Conservation (phyloP, 2,329 filamentous ascomycete species). For the Colletotrichum endophyticum region DNA sequence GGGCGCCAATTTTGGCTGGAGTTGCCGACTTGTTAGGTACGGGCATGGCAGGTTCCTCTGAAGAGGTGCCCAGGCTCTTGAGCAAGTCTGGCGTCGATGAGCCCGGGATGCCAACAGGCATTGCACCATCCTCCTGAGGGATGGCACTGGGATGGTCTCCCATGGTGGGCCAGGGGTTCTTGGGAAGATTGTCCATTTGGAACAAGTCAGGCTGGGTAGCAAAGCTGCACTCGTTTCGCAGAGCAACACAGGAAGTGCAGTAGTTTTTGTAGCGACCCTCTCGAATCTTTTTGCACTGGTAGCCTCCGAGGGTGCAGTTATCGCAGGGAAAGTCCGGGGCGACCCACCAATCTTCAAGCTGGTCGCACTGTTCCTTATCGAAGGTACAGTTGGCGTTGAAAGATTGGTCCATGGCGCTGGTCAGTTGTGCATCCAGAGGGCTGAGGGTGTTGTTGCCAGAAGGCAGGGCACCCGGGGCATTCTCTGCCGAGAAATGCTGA, state of each 20-base stretch:
- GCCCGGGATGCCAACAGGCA: constrained; percentile 20
- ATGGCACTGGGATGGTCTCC: constrained; percentile 31
- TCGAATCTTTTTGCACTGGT: constrained; percentile 64
- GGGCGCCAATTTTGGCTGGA: constrained; percentile 69
- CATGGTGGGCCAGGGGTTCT: constrained; percentile 25
- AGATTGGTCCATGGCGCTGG: not conserved
- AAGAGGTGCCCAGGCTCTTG: constrained; percentile 19
- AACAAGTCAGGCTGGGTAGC: constrained; percentile 26
- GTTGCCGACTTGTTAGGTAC: constrained; percentile 29
- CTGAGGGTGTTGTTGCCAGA: not conserved
- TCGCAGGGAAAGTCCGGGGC: constrained; percentile 53
- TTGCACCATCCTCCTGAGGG: constrained; percentile 36
- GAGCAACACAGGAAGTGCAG: constrained; percentile 67
- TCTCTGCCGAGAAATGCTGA: constrained; percentile 56
- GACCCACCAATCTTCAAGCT: constrained; percentile 43
- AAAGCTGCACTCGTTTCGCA: constrained; percentile 64
- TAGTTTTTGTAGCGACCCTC: constrained; percentile 66
- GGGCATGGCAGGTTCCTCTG: constrained; percentile 24
- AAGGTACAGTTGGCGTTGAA: not conserved
- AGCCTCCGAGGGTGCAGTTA: constrained; percentile 56
- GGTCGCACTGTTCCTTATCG: not conserved
- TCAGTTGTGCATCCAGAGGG: not conserved
- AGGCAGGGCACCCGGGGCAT: constrained; percentile 32
- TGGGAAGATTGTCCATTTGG: constrained; percentile 29
- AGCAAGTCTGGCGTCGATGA: constrained; percentile 29